phyloP scores from a whole-genome alignment of 352 stramenopile species.

The Pythium dissotocum region DNA sequence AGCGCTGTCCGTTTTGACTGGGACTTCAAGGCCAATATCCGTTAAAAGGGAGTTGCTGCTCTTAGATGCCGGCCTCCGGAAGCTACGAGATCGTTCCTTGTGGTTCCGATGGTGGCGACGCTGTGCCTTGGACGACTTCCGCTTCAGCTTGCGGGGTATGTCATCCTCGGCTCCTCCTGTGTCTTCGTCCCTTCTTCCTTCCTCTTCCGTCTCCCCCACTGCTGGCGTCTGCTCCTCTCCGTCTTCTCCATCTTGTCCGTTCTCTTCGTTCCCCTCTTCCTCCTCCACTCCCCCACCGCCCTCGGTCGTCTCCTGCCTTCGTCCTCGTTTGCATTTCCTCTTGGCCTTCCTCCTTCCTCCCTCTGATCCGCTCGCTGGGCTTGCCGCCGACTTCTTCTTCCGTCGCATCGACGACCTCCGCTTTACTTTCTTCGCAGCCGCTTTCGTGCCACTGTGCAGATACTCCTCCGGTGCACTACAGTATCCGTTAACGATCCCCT shows the following conservation, averaged over 20 bases:
- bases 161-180: conserved; percentile 3
- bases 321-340: conserved; percentile 18
- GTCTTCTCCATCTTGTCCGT: background rate
- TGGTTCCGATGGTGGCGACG: conserved; percentile 6
- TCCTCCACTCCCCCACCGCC: background rate
- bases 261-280: background rate
- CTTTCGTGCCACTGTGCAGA: background rate
- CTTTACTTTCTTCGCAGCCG: conserved; percentile 20
- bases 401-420: conserved; percentile 8
- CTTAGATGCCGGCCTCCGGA: background rate
- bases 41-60: conserved; percentile 1
- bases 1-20: background rate
- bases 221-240: background rate
- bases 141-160: background rate
- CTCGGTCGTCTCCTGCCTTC: background rate
- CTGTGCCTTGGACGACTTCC: conserved; percentile 15
- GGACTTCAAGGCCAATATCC: background rate
- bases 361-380: background rate
- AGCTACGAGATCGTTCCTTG: conserved; percentile 16
- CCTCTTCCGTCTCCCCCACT: conserved; percentile 9
- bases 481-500: conserved; percentile 27
- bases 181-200: conserved; percentile 15
- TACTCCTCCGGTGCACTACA: conserved; percentile 40
- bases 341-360: conserved; percentile 30
- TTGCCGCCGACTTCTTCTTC: conserved; percentile 8